Evolutionary conservation across 192 early-diverging fungal genomes (phyloP).

Genomic region (Gryganskiella cystojenkinii): DNA sequence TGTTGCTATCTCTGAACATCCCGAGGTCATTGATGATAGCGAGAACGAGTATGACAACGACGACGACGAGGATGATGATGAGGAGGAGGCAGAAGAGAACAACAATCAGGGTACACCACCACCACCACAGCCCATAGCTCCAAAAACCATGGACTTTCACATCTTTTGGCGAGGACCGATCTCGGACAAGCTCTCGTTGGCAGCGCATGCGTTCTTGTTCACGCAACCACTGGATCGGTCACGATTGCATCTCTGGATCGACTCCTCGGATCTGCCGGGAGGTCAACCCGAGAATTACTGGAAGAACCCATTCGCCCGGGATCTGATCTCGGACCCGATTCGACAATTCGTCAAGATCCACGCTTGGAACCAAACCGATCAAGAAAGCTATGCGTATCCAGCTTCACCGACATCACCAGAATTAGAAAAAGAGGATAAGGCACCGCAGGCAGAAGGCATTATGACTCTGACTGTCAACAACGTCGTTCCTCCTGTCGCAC

Average conservation of each 20-base stretch:
- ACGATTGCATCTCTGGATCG: slow-evolving; percentile 45
- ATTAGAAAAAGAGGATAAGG: too few relatives aligned
- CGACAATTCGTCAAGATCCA: slow-evolving; percentile 26
- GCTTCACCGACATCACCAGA: background rate
- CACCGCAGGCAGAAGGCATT: too few relatives aligned
- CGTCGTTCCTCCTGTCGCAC: slow-evolving; percentile 18
- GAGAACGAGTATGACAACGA: too few relatives aligned
- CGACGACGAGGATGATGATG: too few relatives aligned
- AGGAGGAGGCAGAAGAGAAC: background rate
- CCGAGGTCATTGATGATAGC: too few relatives aligned
- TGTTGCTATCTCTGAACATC: too few relatives aligned
- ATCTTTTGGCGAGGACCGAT: slow-evolving; percentile 50
- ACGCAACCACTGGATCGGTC: slow-evolving; percentile 48
- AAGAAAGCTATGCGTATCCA: slow-evolving; percentile 7
- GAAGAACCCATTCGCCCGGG: slow-evolving; percentile 17
- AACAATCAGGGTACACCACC: background rate
- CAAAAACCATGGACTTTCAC: slow-evolving; percentile 42
- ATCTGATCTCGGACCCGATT: slow-evolving; percentile 2
- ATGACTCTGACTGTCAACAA: too few relatives aligned
- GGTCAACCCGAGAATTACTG: slow-evolving; percentile 32
- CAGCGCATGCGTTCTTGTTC: slow-evolving; percentile 40
- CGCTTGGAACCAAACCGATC: slow-evolving; percentile 33
- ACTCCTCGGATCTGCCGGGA: slow-evolving; percentile 30
- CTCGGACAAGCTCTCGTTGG: slow-evolving; percentile 42
- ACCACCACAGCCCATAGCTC: background rate